Base-by-base conservation (phyloP, 139 green algal species). In the Eudorina sp. region DNA sequence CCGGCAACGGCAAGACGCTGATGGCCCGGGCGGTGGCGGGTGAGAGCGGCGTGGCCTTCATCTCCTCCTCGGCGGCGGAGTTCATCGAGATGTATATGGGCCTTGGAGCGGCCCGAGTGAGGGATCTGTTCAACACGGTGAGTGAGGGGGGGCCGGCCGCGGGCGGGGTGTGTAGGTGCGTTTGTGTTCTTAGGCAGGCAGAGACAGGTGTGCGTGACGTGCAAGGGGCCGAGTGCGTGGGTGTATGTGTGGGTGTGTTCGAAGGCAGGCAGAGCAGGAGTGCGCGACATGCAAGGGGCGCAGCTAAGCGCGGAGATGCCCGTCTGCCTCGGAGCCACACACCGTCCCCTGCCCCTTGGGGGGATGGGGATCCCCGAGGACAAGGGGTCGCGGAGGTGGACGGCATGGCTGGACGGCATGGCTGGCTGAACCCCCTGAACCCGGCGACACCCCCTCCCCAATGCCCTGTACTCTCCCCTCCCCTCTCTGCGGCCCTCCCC, bases 21-120 rank as follows among this genome's bases (percentile, higher is more conserved):
- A 93, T 97, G 89, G 95, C 97, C 31, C 94, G 95, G 1, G 53
- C 69, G 0, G 83, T 66, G 48, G 45, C 48, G 14, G 60, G 96
- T 19, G 96, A 98, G 91, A 93, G 93, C 0, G 95, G 97, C 51
- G 96, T 97, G 29, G 93, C 94, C 51, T 99, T 98, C 94, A 94
- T 98, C 51, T 94, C 89, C 82, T 92, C 95, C 69, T 96, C 94
- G 69, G 96, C 96, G 27, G 97, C 96, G 7, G 98, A 99, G 94
- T 99, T 99, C 93, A 97, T 99, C 62, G 98, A 99, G 95, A 99
- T 99, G 94, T 99, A 99, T 92, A 97, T 99, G 81, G 98, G 98
- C 16, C 96, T 99, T 45, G 98, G 98, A 53, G 98, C 98, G n/a
- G 95, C 96, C 3, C 94, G 98, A 62, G 97, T 99, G 13, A 88